Evolutionary conservation across 2,329 filamentous ascomycete species (phyloP).

Genomic region (Exserohilum rostratum): DNA sequence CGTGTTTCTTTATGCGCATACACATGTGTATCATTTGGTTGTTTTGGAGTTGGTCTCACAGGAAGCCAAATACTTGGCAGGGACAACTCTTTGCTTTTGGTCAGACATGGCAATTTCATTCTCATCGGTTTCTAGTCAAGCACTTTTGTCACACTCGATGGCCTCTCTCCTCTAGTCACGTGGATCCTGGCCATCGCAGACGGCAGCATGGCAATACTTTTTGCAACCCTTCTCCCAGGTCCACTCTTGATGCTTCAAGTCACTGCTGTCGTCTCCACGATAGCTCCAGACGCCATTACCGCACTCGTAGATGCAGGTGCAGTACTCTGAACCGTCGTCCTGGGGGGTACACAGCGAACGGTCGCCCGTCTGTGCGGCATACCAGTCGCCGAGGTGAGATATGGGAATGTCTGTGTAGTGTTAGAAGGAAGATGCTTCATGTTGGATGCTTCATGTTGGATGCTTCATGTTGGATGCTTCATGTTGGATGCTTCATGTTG

Average conservation of each 20-base stretch:
- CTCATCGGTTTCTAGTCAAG: no score
- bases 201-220: constrained; percentile 24
- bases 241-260: background rate
- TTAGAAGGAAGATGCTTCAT: background rate
- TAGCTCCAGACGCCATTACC: constrained; percentile 24
- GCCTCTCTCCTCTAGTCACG: no score
- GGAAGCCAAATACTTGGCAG: no score
- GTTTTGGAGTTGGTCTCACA: no score
- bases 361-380: constrained; percentile 19
- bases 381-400: constrained; percentile 13
- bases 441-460: no score
- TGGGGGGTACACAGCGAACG: constrained; percentile 14
- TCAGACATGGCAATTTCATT: no score
- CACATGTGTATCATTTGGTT: background rate
- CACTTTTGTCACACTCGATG: no score
- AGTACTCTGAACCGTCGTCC: constrained; percentile 13
- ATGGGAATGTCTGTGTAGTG: constrained; percentile 16
- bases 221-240: constrained; percentile 12
- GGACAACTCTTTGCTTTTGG: no score
- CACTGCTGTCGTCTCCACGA: no score
- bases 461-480: no score
- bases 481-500: no score
- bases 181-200: constrained; percentile 18
- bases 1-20: no score
- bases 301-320: constrained; percentile 26